phyloP scores from a whole-genome alignment of 1,139 yeast species.

The Yamadazyma buinensis region DNA sequence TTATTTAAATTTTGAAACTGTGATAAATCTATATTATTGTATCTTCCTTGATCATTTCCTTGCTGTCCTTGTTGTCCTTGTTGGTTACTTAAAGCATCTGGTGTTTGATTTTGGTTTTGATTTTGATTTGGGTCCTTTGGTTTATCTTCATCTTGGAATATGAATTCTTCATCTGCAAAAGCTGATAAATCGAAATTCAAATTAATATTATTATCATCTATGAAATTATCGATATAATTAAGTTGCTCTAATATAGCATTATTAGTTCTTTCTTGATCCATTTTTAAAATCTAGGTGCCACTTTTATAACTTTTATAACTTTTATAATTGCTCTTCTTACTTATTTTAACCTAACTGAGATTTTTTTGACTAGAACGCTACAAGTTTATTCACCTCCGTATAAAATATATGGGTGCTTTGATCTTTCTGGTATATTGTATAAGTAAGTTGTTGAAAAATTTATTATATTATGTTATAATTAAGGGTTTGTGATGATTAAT shows the following conservation, averaged over 20 bases:
- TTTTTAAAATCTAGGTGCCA: no score
- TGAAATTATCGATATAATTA: slow-evolving; percentile 71
- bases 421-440: no score
- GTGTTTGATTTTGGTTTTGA: background rate
- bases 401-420: no score
- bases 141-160: slow-evolving; percentile 77
- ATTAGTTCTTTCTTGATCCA: slow-evolving; percentile 15
- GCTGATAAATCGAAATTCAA: slow-evolving; percentile 71
- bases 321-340: no score
- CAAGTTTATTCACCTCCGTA: no score
- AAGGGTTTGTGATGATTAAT: no score
- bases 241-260: slow-evolving; percentile 66
- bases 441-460: no score
- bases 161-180: slow-evolving; percentile 73
- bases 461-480: no score
- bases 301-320: no score
- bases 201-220: slow-evolving; percentile 63
- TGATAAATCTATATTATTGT: slow-evolving; percentile 4
- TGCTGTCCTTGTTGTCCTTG: slow-evolving; percentile 4
- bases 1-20: slow-evolving; percentile 9
- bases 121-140: slow-evolving; percentile 20
- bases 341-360: no score
- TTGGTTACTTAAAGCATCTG: background rate
- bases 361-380: no score
- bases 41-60: background rate